A percentile compares a stretch with the other conserved stretches of the same genome.
phyloP scores from a whole-genome alignment of 352 stramenopile species.

The Phytophthora sp. region DNA sequence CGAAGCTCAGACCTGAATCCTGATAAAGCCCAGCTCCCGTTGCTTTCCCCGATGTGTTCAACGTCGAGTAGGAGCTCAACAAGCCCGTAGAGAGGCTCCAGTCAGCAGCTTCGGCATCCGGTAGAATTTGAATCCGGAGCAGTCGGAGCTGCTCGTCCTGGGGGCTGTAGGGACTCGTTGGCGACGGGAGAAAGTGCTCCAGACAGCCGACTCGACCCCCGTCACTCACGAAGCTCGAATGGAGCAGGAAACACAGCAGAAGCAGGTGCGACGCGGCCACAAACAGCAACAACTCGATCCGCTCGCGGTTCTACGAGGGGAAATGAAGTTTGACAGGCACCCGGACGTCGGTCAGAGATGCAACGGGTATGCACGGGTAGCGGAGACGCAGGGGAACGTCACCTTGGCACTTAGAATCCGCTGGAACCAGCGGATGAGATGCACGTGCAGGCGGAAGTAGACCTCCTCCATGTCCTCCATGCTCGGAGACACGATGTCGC shows the following conservation, averaged over 20 bases:
- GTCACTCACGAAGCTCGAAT: conserved; percentile 58
- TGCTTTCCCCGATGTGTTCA: background rate
- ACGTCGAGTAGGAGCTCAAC: background rate
- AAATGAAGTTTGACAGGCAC: background rate
- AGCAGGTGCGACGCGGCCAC: conserved; percentile 58
- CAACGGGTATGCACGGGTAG: conserved; percentile 1
- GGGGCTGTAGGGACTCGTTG: conserved; percentile 1
- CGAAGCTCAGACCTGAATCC: conserved; percentile 45
- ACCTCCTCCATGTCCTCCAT: conserved; percentile 74
- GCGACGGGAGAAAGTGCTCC: conserved; percentile 26
- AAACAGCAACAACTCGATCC: conserved; percentile 69
- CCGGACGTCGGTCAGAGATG: background rate
- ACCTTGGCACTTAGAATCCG: conserved; percentile 52
- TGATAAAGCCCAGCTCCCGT: background rate
- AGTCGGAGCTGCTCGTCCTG: conserved; percentile 30
- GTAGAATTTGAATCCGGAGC: conserved; percentile 48
- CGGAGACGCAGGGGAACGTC: background rate
- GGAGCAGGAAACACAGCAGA: conserved; percentile 53
- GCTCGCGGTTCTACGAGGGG: conserved; percentile 46
- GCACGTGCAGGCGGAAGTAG: conserved; percentile 79
- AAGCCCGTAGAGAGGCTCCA: conserved; percentile 21
- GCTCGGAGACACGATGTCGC: background rate
- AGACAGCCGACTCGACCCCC: conserved; percentile 42
- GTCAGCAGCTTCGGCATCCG: conserved; percentile 5
- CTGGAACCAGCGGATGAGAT: conserved; percentile 57